Percentiles rank a stretch among this genome's conserved stretches.
phyloP scores from a whole-genome alignment of 2,329 filamentous ascomycete species.

The Epichloe elymi region DNA sequence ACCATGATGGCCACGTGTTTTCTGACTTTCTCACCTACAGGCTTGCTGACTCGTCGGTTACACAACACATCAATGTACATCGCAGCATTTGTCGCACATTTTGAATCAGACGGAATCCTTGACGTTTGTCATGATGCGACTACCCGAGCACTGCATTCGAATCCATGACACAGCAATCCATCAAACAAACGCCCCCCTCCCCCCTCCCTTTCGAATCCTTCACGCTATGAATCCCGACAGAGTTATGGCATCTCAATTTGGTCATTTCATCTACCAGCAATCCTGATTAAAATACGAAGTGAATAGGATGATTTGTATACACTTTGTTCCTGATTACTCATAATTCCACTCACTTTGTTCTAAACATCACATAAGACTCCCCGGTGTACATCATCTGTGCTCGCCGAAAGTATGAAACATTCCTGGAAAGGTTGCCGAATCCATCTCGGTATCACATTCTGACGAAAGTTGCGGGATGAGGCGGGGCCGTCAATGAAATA shows the following conservation, averaged over 20 bases:
- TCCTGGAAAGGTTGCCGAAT: background rate
- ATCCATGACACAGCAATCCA: background rate
- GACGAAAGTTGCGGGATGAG: constrained; percentile 1
- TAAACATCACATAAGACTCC: background rate
- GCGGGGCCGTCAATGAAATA: constrained; percentile 2
- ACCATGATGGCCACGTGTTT: constrained; percentile 1
- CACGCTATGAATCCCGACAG: background rate
- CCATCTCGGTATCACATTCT: constrained; percentile 3
- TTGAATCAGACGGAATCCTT: background rate
- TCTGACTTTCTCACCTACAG: background rate
- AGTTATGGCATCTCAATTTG: background rate
- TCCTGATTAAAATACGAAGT: background rate
- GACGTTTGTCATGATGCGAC: constrained; percentile 5
- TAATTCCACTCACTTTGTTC: background rate
- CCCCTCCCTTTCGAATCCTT: too few species aligned
- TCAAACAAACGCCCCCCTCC: background rate
- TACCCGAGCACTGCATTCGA: constrained; percentile 2
- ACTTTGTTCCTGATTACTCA: background rate
- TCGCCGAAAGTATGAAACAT: constrained; percentile 2
- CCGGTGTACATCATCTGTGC: background rate
- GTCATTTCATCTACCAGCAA: background rate
- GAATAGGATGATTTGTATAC: background rate
- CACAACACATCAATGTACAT: constrained; percentile 1
- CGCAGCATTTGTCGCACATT: background rate
- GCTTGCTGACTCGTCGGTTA: constrained; percentile 2